Base-by-base conservation (phyloP, 768 basidiomycete genomes). In the Psilocybe cyanescens region DNA sequence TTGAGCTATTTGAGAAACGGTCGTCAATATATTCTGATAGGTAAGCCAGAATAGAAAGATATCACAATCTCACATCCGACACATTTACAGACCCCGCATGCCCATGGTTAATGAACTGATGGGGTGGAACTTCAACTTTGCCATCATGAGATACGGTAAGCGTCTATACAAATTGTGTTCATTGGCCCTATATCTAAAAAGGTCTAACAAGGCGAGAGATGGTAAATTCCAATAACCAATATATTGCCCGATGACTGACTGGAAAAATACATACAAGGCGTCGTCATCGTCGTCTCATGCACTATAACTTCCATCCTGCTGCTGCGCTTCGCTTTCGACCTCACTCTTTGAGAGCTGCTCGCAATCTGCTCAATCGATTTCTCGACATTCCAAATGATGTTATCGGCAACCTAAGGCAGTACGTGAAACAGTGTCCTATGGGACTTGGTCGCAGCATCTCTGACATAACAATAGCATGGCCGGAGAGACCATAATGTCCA, bases 361-460 rank as follows among this genome's bases (percentile, higher is more conserved):
- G 69, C 39, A 60, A 65, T 11, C 66, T 78, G 31, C 68, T 81
- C 39, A 68, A 69, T 12, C 69, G 67, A n/a, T 66, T 81, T 28
- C 57, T 78, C 12, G 71, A 73, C 8, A 65, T 63, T 9, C 77
- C 79, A n/a, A 72, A 75, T 0, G 67, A 70, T 54, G 68, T 76
- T 16, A 62, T 71, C 12, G 70, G 73, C 14, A 76, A 76, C 35
- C 63, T 80, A 45, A 68, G 71, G 48, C 71, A 77, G 81, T 77
- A 66, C 12, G 72, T 72, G 62, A 24, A 24, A 24, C 24, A 24
- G 68, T 48, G 51, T 56, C n/a, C 45, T 4, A 1, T 39, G 37
- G 14, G 14, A 8, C 14, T 8, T 39, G 8, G 14, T 39, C 11
- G 16, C 24, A 24, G 24, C 3, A 12, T 16, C 1, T 2, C 5